phyloP scores from a whole-genome alignment of 2,329 filamentous ascomycete genomes.

The Stachybotrys elegans region DNA sequence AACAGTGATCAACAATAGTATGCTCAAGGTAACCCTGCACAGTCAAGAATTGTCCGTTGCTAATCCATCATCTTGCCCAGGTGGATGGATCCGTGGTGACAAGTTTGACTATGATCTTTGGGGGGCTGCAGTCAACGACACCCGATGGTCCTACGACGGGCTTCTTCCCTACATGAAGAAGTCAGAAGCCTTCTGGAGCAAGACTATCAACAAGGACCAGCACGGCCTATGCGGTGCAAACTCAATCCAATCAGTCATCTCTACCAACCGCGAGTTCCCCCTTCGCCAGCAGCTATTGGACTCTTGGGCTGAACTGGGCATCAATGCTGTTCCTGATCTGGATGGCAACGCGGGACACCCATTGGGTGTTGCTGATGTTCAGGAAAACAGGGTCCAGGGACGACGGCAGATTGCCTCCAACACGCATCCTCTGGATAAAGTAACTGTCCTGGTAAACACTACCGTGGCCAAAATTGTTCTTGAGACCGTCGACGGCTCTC shows the following conservation, averaged over 20 bases:
- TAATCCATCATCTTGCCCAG: constrained; percentile 4
- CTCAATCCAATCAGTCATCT: constrained; percentile 20
- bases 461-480: no score
- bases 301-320: constrained; percentile 34
- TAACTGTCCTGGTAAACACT: constrained; percentile 18
- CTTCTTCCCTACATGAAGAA: constrained; percentile 37
- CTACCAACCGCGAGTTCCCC: constrained; percentile 29
- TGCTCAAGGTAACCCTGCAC: no score
- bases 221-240: constrained; percentile 32
- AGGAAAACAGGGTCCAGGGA: constrained; percentile 17
- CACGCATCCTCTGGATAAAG: constrained; percentile 15
- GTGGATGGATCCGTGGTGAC: constrained; percentile 34
- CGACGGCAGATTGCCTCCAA: constrained; percentile 14
- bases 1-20: constrained; percentile 31
- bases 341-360: constrained; percentile 19
- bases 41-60: constrained; percentile 1
- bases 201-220: constrained; percentile 19
- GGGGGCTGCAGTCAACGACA: constrained; percentile 23
- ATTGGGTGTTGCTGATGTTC: constrained; percentile 23
- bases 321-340: constrained; percentile 15
- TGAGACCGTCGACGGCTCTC: constrained; percentile 31
- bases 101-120: constrained; percentile 38
- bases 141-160: constrained; percentile 35
- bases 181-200: constrained; percentile 20
- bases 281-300: constrained; percentile 27